Base-by-base conservation (phyloP, 768 basidiomycete genomes). In the Boletellus ananiceps region DNA sequence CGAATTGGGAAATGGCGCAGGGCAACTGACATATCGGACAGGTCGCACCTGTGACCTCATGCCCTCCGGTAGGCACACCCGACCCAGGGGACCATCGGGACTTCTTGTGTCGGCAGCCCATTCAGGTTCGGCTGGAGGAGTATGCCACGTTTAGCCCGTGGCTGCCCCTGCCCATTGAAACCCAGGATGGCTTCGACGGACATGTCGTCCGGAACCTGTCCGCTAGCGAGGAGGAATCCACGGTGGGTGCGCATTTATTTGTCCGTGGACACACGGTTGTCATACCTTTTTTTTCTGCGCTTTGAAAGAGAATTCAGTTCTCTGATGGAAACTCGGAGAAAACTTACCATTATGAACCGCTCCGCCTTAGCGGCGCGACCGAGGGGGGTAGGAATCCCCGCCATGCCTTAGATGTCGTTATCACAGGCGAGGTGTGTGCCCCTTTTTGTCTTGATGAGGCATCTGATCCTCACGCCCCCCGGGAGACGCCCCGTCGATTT, bases 401-500 rank as follows among this genome's bases (percentile, higher is more conserved):
- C 52, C 60, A 65, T 52, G 62, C 69, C 34, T 50, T 69, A 9
- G 67, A 69, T 67, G 66, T 68, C 62, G 64, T 69, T 53, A 69
- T 69, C 42, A 56, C 59, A 47, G 68, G 68, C 45, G 68, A 71
- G 51, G 68, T 69, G 31, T 2, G 27, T 40, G 57, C 39, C 37
- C 51, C 49, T 48, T 57, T 19, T 62, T 42, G 51, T 55, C 54
- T 57, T 51, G 49, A 55, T 54, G 59, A 29, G 49, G 50, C 7
- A 54, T 52, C 5, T 38, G 34, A 27, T 52, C 36, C 60, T 69
- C 57, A 67, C 67, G 60, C 27, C 51, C 15, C 27, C 40, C 38
- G 27, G 23, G 51, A 84, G 83, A 84, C 83, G 2, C 68, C 75
- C 39, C 65, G 57, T 40, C 72, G 73, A 40, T 78, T 81, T 47